Evolutionary conservation across 2,329 filamentous ascomycete genomes (phyloP).

Genomic region (Trichoderma polysporum): DNA sequence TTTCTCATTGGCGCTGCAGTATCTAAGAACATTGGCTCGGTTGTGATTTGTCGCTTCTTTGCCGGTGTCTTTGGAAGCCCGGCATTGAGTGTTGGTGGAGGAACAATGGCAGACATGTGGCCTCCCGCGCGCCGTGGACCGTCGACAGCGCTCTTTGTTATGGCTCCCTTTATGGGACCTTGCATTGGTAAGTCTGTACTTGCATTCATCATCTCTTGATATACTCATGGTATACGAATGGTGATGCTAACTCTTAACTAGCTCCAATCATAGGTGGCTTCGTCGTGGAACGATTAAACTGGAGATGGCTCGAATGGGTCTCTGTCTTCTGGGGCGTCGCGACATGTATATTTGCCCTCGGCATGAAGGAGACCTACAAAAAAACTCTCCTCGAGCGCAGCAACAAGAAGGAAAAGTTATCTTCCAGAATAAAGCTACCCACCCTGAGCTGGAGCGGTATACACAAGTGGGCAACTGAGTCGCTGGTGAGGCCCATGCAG

Average conservation of each 20-base stretch:
- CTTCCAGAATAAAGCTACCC: not conserved
- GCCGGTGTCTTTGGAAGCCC: slow-evolving; percentile 69
- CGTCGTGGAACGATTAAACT: slow-evolving; percentile 18
- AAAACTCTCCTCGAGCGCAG: not conserved
- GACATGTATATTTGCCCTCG: not conserved
- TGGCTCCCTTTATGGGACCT: slow-evolving; percentile 23
- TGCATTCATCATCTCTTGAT: not conserved
- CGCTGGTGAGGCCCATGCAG: slow-evolving; percentile 20
- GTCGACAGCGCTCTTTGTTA: slow-evolving; percentile 14
- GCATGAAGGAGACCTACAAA: slow-evolving; percentile 15
- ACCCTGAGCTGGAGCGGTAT: not conserved
- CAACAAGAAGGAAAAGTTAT: not conserved
- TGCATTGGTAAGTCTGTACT: slow-evolving; percentile 17
- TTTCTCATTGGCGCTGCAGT: slow-evolving; percentile 65
- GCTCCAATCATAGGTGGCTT: slow-evolving; percentile 24
- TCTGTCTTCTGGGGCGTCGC: slow-evolving; percentile 23
- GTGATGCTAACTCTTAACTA: not conserved
- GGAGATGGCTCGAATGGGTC: slow-evolving; percentile 29
- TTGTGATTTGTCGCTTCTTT: slow-evolving; percentile 68
- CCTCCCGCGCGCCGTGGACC: slow-evolving; percentile 12
- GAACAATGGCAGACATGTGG: slow-evolving; percentile 64
- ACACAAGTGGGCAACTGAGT: slow-evolving; percentile 8
- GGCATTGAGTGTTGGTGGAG: slow-evolving; percentile 72
- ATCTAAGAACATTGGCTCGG: slow-evolving; percentile 63
- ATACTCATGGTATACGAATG: not conserved